Evolutionary conservation across 148 eudicot genomes (phyloP), one percentile per base, ranked within the genome.

Genomic region (Silene latifolia): DNA sequence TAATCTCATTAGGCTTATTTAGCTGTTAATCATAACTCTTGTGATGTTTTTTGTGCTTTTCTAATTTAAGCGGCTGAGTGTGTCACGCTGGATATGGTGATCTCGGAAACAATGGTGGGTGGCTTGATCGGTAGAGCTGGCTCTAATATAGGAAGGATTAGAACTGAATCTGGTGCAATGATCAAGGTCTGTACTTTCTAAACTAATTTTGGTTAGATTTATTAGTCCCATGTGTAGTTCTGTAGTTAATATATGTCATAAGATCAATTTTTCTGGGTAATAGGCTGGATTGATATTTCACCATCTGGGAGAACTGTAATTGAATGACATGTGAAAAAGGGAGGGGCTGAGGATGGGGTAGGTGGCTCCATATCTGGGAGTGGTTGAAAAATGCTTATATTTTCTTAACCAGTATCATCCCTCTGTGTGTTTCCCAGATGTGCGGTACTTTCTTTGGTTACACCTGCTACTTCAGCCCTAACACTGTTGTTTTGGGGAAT

Each of bases 101-200:
- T 93, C 63, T 83, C 98, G 67, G 98, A 93, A 80, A 74, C 93
- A 66, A 83, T 88, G 83, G 78, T 91, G 62, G 98, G 98, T 81
- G 97, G 98, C 71, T 87, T 93, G 72, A 93, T 93, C 77, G 98
- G 98, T 53, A 85, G 89, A 77, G 78, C 85, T 72, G 98, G 98
- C 42, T 91, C 97, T 80, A 93, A 93, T 81, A 91, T 93, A 35
- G 87, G 89, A 58, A 86, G 94, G 80, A 93, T 93, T 77, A 83
- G 98, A 83, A 87, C 59, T 8, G 98, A 93, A 80, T 88, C 98
- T 73, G 98, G 98, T 73, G 98, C 98, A 23, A 85, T 86, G 84
- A 88, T 93, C 59, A 93, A 93, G 92, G 98, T 93, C 67, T 73
- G 65, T 74, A 21, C 47, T 15, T 53, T 60, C 29, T 67, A 3